Conservation (phyloP, 495 filamentous ascomycete genomes). For the Neurospora terricola region DNA sequence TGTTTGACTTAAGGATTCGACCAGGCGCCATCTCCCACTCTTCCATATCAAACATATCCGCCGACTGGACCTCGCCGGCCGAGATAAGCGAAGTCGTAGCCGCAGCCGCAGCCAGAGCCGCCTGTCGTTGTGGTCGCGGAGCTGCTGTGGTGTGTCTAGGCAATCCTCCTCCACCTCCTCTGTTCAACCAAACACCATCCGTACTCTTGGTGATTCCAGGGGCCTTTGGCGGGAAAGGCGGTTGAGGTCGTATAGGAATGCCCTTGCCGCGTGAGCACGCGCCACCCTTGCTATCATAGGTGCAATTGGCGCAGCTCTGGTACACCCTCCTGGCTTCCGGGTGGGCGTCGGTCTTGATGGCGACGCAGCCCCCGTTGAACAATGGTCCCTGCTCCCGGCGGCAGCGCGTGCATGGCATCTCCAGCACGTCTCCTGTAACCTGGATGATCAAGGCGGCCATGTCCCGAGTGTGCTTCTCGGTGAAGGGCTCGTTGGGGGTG, state of each 20-base stretch:
- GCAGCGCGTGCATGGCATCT: slow-evolving; percentile 8
- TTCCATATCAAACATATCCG: slow-evolving; percentile 27
- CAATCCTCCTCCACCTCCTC: background rate
- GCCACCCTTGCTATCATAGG: slow-evolving; percentile 8
- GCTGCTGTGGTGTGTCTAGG: background rate
- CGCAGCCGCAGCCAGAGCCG: background rate
- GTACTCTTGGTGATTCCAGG: background rate
- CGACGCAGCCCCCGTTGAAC: slow-evolving; percentile 4
- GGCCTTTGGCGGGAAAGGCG: background rate
- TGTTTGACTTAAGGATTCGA: slow-evolving; percentile 8
- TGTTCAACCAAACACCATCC: background rate
- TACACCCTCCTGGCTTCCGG: slow-evolving; percentile 5
- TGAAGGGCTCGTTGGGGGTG: slow-evolving; percentile 6
- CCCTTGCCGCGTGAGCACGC: background rate
- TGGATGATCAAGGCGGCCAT: slow-evolving; percentile 21
- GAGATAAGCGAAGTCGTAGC: slow-evolving; percentile 6
- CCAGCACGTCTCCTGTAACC: slow-evolving; percentile 10
- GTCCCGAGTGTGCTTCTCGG: slow-evolving; percentile 10
- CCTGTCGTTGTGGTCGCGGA: background rate
- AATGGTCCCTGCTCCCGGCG: slow-evolving; percentile 4
- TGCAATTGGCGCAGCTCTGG: slow-evolving; percentile 12
- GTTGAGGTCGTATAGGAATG: background rate
- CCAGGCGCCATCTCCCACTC: slow-evolving; percentile 27
- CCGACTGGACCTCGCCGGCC: slow-evolving; percentile 1
- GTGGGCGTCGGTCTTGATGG: background rate